Conservation (phyloP, 2,329 filamentous ascomycete species). For the Orbilia ellipsospora region DNA sequence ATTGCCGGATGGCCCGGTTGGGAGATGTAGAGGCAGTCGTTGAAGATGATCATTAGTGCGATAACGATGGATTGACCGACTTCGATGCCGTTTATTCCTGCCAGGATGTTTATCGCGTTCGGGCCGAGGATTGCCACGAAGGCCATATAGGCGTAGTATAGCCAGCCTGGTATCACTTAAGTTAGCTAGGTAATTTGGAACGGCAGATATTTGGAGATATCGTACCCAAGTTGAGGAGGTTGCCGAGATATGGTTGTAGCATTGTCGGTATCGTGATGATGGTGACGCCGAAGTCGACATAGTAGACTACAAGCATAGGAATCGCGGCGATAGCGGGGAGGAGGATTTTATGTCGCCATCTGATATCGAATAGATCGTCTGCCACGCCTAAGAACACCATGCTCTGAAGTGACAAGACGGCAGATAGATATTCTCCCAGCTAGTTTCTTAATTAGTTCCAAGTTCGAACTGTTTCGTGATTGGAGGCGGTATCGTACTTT, state of each 20-base stretch:
- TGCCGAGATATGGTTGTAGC: conserved; percentile 82
- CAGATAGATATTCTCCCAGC: conserved; percentile 94
- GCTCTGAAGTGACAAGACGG: conserved; percentile 89
- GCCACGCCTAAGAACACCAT: conserved; percentile 91
- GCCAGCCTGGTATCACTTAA: conserved; percentile 43
- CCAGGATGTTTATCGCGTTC: conserved; percentile 99
- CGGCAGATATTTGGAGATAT: conserved; percentile 6
- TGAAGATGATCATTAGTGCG: conserved; percentile 81
- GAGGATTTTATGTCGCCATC: conserved; percentile 98
- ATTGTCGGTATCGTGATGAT: conserved; percentile 90
- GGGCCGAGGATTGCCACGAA: conserved; percentile 96
- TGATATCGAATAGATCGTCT: conserved; percentile 96
- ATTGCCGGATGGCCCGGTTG: conserved; percentile 89
- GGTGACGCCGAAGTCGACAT: conserved; percentile 97
- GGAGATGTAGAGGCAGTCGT: conserved; percentile 88
- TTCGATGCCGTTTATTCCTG: conserved; percentile 98
- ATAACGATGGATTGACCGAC: conserved; percentile 94
- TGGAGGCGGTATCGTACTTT: conserved; percentile 72
- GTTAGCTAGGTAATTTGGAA: neutral
- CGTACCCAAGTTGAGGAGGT: conserved; percentile 80
- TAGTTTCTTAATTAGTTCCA: conserved; percentile 61
- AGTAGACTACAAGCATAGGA: conserved; percentile 94
- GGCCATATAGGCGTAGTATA: conserved; percentile 97
- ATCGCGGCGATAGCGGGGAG: conserved; percentile 94
- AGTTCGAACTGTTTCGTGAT: neutral